phyloP scores from a whole-genome alignment of 2,329 filamentous ascomycete species.

The Onygenales sp. region DNA sequence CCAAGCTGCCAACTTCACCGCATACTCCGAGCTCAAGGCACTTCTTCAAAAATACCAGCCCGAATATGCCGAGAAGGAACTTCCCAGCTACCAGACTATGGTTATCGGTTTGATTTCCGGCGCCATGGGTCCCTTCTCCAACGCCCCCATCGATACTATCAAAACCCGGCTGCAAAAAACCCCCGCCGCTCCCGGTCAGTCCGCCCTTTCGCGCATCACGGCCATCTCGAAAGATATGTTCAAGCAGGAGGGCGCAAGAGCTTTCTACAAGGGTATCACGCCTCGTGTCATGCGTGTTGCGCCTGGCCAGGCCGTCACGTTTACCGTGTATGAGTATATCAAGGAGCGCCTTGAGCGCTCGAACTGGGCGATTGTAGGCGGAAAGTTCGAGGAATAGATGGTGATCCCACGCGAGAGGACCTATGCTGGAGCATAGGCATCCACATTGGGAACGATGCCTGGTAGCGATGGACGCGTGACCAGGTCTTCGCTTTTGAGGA shows the following conservation, averaged over 20 bases:
- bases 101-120: conserved; percentile 83
- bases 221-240: conserved; percentile 77
- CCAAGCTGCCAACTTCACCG: conserved; percentile 98
- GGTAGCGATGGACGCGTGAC: not conserved
- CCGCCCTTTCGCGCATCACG: conserved; percentile 68
- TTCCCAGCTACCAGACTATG: conserved; percentile 86
- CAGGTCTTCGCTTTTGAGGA: not conserved
- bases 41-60: conserved; percentile 64
- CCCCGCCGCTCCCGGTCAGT: conserved; percentile 70
- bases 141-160: conserved; percentile 97
- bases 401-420: not conserved
- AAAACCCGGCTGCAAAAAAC: conserved; percentile 94
- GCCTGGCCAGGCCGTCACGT: conserved; percentile 77
- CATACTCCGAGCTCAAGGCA: conserved; percentile 88
- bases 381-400: conserved; percentile 55
- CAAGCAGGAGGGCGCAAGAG: conserved; percentile 84
- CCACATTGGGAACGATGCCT: not conserved
- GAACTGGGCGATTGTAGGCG: conserved; percentile 48
- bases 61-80: conserved; percentile 51
- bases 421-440: not conserved
- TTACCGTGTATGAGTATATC: conserved; percentile 67
- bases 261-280: conserved; percentile 99
- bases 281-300: conserved; percentile 95
- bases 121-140: conserved; percentile 91
- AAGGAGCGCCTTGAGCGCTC: conserved; percentile 63